Conservation (phyloP, 2,329 filamentous ascomycete species). For the Trichoderma aggressivum region DNA sequence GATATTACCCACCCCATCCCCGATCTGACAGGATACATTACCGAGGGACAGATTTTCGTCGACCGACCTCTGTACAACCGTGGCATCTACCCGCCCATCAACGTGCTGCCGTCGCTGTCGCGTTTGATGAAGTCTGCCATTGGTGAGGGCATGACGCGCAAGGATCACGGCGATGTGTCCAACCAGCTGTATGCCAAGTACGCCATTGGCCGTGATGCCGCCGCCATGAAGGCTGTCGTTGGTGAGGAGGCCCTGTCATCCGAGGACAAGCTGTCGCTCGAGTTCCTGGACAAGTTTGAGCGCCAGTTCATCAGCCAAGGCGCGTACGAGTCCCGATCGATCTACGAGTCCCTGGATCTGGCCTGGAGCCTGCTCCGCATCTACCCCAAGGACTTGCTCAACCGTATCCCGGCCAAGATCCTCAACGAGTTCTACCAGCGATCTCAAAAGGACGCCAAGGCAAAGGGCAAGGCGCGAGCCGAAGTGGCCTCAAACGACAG, state of each 20-base stretch:
- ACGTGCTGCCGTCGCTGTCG: slow-evolving; percentile 94
- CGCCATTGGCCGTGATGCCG: slow-evolving; percentile 96
- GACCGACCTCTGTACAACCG: slow-evolving; percentile 93
- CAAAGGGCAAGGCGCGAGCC: slow-evolving; percentile 56
- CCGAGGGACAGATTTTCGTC: slow-evolving; percentile 97
- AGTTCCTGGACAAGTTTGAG: slow-evolving; percentile 99
- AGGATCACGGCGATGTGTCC: slow-evolving; percentile 96
- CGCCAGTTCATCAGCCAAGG: slow-evolving; percentile 90
- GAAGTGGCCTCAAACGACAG: slow-evolving; percentile 39
- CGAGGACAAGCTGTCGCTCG: slow-evolving; percentile 95
- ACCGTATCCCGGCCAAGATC: slow-evolving; percentile 83
- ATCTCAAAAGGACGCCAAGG: slow-evolving; percentile 59
- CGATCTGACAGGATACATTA: slow-evolving; percentile 98
- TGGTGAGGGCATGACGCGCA: slow-evolving; percentile 92
- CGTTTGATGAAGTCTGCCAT: slow-evolving; percentile 99
- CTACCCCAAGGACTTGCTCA: slow-evolving; percentile 96
- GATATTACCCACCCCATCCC: slow-evolving; percentile 99
- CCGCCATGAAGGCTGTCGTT: slow-evolving; percentile 98
- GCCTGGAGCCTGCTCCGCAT: slow-evolving; percentile 96
- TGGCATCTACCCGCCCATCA: slow-evolving; percentile 97
- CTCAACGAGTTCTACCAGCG: slow-evolving; percentile 81
- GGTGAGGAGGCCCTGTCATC: slow-evolving; percentile 94
- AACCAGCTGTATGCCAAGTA: slow-evolving; percentile 99
- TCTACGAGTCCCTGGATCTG: slow-evolving; percentile 90
- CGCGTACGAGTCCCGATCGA: slow-evolving; percentile 84